Percentiles rank a stretch among this genome's conserved stretches.
Conservation (phyloP, 345 rosid genomes). For the Arabidopsis suecica region DNA sequence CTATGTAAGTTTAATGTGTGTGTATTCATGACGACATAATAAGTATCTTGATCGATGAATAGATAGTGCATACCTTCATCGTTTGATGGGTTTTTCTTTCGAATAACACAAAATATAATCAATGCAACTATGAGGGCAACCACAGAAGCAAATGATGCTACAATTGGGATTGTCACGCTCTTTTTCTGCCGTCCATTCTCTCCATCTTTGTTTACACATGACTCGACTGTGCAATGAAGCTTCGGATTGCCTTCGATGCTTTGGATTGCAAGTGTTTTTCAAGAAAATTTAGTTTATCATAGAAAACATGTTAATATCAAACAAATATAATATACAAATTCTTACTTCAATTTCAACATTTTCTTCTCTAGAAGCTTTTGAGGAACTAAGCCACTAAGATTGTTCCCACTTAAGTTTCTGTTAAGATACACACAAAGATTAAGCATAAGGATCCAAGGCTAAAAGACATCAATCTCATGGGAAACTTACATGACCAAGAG, state of each 20-base stretch:
- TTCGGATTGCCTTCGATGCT: background rate
- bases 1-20: background rate
- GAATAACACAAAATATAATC: background rate
- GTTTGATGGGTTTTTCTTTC: background rate
- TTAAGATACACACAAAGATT: background rate
- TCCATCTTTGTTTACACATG: background rate
- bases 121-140: background rate
- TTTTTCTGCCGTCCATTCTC: background rate
- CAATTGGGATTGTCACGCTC: background rate
- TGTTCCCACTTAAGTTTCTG: background rate
- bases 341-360: background rate
- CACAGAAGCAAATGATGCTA: background rate
- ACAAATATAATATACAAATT: too few relatives aligned
- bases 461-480: background rate
- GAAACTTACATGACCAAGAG: constrained; percentile 54
- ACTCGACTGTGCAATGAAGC: background rate
- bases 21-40: background rate
- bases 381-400: background rate
- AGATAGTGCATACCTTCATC: background rate
- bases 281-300: too few relatives aligned
- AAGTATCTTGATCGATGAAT: background rate
- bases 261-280: background rate
- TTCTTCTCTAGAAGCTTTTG: background rate
- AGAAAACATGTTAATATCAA: too few relatives aligned
- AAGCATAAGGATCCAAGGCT: background rate